Conservation (phyloP, 345 rosid genomes). For the Dovyalis caffra region DNA sequence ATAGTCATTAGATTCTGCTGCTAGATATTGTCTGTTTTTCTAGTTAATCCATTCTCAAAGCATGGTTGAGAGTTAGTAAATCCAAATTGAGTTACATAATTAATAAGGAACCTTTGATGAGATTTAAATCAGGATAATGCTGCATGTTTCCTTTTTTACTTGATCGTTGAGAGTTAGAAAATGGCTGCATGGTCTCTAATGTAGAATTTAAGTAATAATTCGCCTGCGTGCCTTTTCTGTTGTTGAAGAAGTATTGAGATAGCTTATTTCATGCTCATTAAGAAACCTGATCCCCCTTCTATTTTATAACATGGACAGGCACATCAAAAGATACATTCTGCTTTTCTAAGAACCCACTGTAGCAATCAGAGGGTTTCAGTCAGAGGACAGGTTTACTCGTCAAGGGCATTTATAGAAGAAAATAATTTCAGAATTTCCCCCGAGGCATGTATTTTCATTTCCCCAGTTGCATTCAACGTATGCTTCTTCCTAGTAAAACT, state of each 20-base stretch:
- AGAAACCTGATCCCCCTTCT: background rate
- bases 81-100: background rate
- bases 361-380: constrained; percentile 16
- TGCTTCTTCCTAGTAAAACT: background rate
- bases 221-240: background rate
- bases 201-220: background rate
- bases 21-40: background rate
- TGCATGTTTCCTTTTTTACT: background rate
- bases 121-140: background rate
- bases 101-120: background rate
- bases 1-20: background rate
- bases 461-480: background rate
- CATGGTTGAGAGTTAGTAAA: background rate
- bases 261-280: background rate
- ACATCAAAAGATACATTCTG: constrained; percentile 36
- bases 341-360: constrained; percentile 24
- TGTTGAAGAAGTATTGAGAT: background rate
- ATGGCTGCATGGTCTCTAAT: background rate
- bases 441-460: constrained; percentile 12
- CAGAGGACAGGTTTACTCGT: constrained; percentile 18
- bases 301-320: constrained; percentile 18
- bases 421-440: constrained; percentile 18
- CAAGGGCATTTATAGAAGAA: constrained; percentile 22
- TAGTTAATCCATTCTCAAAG: background rate
- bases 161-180: background rate